These are phyloP conservation scores for Lotus japonicus DNA, from an alignment of 306 rosid genomes.

Conservation along the genomic window DNA sequence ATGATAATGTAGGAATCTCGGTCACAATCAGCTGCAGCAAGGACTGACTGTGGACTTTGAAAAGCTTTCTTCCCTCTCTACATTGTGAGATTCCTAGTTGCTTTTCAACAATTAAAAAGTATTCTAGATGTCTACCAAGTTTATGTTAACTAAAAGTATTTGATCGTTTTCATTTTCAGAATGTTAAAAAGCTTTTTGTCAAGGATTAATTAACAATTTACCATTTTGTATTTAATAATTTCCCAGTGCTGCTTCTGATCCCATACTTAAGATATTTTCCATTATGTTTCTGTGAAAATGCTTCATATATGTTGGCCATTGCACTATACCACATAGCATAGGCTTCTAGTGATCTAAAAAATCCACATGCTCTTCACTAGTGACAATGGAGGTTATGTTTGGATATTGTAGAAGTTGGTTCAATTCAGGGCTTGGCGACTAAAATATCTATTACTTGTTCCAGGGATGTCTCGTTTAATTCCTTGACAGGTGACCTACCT, in stretches of 20 bases:
- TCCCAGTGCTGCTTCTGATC: not conserved
- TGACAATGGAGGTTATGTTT: not conserved
- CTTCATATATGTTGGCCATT: not conserved
- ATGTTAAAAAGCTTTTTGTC: not conserved
- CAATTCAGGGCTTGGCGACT: not conserved
- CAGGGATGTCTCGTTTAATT: constrained; percentile 93
- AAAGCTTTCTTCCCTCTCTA: constrained; percentile 66
- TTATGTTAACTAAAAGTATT: constrained; percentile 10
- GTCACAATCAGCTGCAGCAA: constrained; percentile 78
- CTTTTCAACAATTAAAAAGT: constrained; percentile 14
- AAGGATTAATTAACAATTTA: not conserved
- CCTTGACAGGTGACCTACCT: constrained; percentile 72
- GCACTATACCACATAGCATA: not conserved
- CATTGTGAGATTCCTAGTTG: constrained; percentile 57
- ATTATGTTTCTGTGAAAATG: not conserved
- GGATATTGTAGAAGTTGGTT: constrained; percentile 9
- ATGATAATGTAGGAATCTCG: constrained; percentile 56
- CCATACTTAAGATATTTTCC: constrained; percentile 4
- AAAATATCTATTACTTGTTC: constrained; percentile 27
- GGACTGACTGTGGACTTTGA: constrained; percentile 43
- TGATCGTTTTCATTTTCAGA: not conserved
- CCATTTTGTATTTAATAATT: not conserved
- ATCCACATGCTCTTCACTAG: not conserved
- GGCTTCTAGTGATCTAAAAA: not conserved
- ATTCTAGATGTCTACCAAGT: constrained; percentile 9